Conservation (phyloP, 768 basidiomycete genomes). For the Lentinula sp. region DNA sequence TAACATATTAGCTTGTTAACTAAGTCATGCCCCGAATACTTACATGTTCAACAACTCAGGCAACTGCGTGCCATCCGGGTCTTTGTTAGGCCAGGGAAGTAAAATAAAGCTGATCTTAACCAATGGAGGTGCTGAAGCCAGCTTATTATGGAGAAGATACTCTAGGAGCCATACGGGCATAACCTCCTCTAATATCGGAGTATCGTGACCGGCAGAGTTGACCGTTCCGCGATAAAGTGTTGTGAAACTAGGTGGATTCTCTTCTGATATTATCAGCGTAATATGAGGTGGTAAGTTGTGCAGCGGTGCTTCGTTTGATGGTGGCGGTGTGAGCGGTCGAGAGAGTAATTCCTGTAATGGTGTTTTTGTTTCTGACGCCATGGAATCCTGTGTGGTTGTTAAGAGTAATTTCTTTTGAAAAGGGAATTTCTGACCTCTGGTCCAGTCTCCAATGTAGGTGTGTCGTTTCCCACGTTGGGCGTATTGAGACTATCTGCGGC, state of each 20-base stretch:
- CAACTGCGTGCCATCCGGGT: constrained; percentile 51
- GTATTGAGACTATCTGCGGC: constrained; percentile 12
- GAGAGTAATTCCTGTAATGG: constrained; percentile 51
- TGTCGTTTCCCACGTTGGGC: background rate
- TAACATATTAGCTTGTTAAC: background rate
- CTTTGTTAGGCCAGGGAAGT: constrained; percentile 64
- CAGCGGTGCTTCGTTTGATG: constrained; percentile 66
- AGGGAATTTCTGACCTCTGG: constrained; percentile 19
- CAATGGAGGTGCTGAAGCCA: constrained; percentile 39
- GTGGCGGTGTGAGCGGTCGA: constrained; percentile 56
- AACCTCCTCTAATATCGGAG: constrained; percentile 54
- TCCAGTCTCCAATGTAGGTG: constrained; percentile 17
- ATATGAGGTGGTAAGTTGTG: constrained; percentile 54
- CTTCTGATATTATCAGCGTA: constrained; percentile 75
- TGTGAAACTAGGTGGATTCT: constrained; percentile 66
- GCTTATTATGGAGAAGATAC: constrained; percentile 69
- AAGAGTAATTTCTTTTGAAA: background rate
- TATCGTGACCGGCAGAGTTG: constrained; percentile 41
- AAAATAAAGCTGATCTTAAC: constrained; percentile 88
- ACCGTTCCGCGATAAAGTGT: constrained; percentile 74
- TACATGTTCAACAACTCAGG: constrained; percentile 85
- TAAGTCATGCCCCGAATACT: constrained; percentile 21
- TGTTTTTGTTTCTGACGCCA: constrained; percentile 26
- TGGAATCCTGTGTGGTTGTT: constrained; percentile 15
- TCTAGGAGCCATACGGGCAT: constrained; percentile 90